phyloP scores from a whole-genome alignment of 805 yeast species.

The Candida ficus region DNA sequence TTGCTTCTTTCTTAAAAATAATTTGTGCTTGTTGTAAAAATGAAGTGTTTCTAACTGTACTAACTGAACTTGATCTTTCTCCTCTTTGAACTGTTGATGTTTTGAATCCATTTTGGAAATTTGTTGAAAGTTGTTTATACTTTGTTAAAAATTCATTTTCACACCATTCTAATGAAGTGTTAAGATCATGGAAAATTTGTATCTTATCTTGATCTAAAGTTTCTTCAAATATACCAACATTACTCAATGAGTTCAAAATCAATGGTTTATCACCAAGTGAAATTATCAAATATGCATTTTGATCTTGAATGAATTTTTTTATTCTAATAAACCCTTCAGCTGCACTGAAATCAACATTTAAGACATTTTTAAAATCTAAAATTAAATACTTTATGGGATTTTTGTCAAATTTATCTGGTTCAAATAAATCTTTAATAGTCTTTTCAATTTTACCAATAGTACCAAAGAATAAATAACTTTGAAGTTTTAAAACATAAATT shows the following conservation, averaged over 20 bases:
- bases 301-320: constrained; percentile 67
- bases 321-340: constrained; percentile 93
- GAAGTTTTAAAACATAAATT: constrained; percentile 78
- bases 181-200: constrained; percentile 71
- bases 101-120: not conserved
- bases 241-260: constrained; percentile 69
- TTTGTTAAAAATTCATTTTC: constrained; percentile 74
- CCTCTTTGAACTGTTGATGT: too few relatives aligned
- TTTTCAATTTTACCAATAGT: constrained; percentile 90
- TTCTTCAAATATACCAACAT: constrained; percentile 64
- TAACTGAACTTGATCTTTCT: constrained; percentile 16
- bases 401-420: constrained; percentile 33
- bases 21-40: constrained; percentile 35
- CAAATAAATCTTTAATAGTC: constrained; percentile 61
- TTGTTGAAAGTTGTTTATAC: constrained; percentile 29
- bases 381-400: constrained; percentile 76
- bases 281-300: constrained; percentile 64
- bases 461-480: constrained; percentile 90
- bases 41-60: constrained; percentile 37
- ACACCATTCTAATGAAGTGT: constrained; percentile 93
- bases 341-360: constrained; percentile 84
- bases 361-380: constrained; percentile 79
- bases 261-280: constrained; percentile 71
- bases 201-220: constrained; percentile 34
- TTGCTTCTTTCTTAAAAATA: constrained; percentile 26